Evolutionary conservation across 2,329 filamentous ascomycete species (phyloP), one percentile per base, ranked within the genome.

Genomic region (Parascedosporium putredinis): DNA sequence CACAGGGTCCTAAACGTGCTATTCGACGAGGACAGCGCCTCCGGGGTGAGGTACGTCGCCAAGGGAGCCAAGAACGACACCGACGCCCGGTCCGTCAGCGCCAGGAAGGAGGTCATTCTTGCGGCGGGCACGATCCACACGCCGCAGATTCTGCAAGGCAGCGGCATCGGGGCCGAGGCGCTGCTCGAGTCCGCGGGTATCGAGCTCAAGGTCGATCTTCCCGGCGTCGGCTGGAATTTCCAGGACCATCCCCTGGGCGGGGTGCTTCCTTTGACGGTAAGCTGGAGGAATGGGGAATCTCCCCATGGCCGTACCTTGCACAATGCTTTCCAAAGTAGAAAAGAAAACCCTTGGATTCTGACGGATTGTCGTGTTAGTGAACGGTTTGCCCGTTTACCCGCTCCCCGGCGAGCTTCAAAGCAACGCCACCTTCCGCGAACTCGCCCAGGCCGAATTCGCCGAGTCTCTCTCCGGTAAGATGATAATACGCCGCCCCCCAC

Each of bases 221-320:
- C 78, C 0, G 80, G 78, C 31, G 79, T 84, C 5, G 81, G 80
- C 3, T 71, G 67, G 18, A 81, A 81, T 59, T 63, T 83, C 3
- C 70, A 78, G 60, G 76, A 83, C 58, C 74, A 56, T 23, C 36
- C 36, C 7, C 73, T 74, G 55, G 75, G 56, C 25, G 29, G 54
- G 29, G 43, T 10, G 51, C 51, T 36, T 51, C 51, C 24, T 54
- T 53, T 14, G 50, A 52, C 14, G 43, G 53, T 54, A 50, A 53
- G 53, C 49, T 47, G 10, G 23, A 1, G 42, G 14, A n/a, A 10
- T 45, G 12, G 5, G n/a, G 36, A 20, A 18, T n/a, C 5, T 12
- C 36, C 18, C 33, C 8, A 9, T 22, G 36, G 14, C 18, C 14
- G 18, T n/a, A 14, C 33, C 14, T 36, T 14, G 12, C 9, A 31